Evolutionary conservation across 495 filamentous ascomycete species (phyloP).

Genomic region (Penicillium lagena): DNA sequence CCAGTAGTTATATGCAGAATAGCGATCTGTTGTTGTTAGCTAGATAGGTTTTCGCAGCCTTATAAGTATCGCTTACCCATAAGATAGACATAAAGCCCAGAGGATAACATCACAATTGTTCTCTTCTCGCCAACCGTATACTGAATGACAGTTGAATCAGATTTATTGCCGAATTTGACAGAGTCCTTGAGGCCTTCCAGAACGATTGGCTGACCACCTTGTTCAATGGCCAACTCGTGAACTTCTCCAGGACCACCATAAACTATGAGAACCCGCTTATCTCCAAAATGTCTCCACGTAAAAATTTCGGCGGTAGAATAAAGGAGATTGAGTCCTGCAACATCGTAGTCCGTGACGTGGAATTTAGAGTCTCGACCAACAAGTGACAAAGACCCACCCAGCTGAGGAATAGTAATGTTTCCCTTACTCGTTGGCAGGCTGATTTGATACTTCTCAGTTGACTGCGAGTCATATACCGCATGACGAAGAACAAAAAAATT

Average conservation of each 20-base stretch:
- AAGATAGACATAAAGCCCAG: conserved; percentile 47
- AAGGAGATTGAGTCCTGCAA: conserved; percentile 56
- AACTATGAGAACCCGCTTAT: conserved; percentile 57
- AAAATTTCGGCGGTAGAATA: conserved; percentile 76
- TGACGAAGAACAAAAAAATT: conserved; percentile 65
- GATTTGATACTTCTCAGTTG: conserved; percentile 54
- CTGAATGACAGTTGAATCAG: conserved; percentile 47
- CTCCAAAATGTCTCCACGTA: conserved; percentile 56
- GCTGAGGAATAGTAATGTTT: conserved; percentile 54
- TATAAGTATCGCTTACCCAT: conserved; percentile 26
- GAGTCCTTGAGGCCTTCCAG: conserved; percentile 41
- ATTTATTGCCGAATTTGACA: conserved; percentile 33
- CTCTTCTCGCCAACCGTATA: conserved; percentile 46
- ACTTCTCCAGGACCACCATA: conserved; percentile 65
- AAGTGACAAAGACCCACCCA: conserved; percentile 51
- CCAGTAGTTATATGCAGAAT: conserved; percentile 75
- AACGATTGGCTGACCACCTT: conserved; percentile 28
- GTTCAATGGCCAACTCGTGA: conserved; percentile 59
- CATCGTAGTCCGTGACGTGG: conserved; percentile 66
- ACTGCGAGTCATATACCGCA: conserved; percentile 49
- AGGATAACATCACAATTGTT: conserved; percentile 47
- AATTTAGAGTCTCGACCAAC: conserved; percentile 71
- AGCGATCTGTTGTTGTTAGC: conserved; percentile 42
- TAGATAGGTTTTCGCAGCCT: background rate
- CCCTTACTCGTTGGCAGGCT: conserved; percentile 56